Evolutionary conservation across 306 rosid species (phyloP).

Genomic region (Cajanus cajan): DNA sequence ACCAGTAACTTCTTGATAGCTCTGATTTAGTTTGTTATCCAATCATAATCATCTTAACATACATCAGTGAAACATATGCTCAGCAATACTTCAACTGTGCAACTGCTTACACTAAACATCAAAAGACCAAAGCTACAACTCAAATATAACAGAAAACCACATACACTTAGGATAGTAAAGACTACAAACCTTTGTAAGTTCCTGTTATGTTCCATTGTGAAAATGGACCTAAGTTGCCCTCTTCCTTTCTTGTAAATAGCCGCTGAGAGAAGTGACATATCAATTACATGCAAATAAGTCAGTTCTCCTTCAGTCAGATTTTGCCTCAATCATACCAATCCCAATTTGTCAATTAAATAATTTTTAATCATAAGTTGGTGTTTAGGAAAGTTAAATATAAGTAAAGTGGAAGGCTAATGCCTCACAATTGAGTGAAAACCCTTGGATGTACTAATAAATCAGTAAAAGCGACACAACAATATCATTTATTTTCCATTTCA

Average conservation of each 20-base stretch:
- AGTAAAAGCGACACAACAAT: not conserved
- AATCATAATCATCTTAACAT: not conserved
- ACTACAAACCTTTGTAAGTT: conserved; percentile 83
- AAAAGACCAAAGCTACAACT: conserved; percentile 19
- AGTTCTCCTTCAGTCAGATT: conserved; percentile 28
- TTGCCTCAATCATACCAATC: conserved; percentile 17
- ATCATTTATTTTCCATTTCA: conserved; percentile 23
- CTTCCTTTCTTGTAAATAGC: conserved; percentile 68
- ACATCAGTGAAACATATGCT: not conserved
- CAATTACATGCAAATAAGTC: conserved; percentile 18
- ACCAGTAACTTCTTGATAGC: not conserved
- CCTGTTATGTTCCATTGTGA: conserved; percentile 92
- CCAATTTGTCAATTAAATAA: not conserved
- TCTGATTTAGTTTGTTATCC: conserved; percentile 7
- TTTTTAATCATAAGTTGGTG: not conserved
- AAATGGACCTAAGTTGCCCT: conserved; percentile 70
- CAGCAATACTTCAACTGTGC: not conserved
- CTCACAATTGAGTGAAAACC: conserved; percentile 14
- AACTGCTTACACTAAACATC: not conserved
- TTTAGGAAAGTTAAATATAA: conserved; percentile 4
- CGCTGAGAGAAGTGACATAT: conserved; percentile 55
- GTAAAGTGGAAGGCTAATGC: not conserved
- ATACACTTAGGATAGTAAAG: conserved; percentile 1
- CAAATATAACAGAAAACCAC: conserved; percentile 9
- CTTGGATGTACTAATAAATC: not conserved